phyloP scores from a whole-genome alignment of 345 rosid species.

The Aurinia saxatilis region DNA sequence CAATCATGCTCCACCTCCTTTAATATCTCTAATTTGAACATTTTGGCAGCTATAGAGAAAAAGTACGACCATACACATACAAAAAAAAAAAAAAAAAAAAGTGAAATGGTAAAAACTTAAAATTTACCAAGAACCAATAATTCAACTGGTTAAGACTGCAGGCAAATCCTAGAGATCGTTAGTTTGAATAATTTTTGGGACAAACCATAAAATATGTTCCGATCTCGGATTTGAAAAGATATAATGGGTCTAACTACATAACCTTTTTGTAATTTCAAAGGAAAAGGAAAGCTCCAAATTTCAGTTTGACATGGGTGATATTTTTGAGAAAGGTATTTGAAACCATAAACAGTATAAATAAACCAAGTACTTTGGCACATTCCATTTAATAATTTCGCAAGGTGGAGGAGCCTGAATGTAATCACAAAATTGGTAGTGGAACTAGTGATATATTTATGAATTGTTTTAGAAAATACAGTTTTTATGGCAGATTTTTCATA shows the following conservation, averaged over 20 bases:
- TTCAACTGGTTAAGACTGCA: no score
- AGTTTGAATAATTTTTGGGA: no score
- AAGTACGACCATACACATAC: background rate
- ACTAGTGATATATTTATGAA: background rate
- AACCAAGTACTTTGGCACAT: background rate
- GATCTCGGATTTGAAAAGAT: no score
- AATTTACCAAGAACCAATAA: no score
- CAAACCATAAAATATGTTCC: no score
- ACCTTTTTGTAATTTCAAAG: no score
- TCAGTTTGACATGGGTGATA: no score
- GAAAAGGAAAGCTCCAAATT: no score
- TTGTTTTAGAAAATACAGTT: background rate
- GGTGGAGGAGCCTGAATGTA: background rate
- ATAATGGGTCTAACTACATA: no score
- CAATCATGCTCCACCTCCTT: background rate
- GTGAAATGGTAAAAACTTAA: background rate
- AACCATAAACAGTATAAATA: no score
- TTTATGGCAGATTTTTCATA: background rate
- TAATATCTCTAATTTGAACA: slow-evolving; percentile 9
- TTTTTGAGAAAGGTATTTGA: no score
- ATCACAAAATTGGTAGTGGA: background rate
- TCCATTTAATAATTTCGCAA: background rate
- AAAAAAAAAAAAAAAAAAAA: background rate
- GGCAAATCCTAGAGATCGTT: no score
- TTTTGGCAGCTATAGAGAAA: background rate